Evolutionary conservation across 2,329 filamentous ascomycete genomes (phyloP).

Genomic region (Stromatinia cepivora): DNA sequence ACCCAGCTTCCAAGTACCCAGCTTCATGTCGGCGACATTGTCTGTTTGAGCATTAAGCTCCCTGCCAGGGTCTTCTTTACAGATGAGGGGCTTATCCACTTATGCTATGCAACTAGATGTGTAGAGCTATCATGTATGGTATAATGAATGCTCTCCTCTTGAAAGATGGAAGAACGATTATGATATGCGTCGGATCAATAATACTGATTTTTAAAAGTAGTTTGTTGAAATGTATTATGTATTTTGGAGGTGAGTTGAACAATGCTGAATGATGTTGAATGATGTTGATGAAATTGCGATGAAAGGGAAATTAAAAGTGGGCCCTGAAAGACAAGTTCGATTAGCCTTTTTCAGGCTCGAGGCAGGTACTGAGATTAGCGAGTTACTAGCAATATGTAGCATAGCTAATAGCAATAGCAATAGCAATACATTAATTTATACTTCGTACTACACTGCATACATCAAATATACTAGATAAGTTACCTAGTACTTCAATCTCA

Average conservation of each 20-base stretch:
- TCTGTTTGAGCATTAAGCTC: conserved; percentile 20
- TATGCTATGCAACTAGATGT: conserved; percentile 1
- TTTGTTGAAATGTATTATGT: not conserved
- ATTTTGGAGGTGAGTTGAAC: not conserved
- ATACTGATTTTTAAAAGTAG: not conserved
- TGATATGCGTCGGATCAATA: not conserved
- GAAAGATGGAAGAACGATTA: not conserved
- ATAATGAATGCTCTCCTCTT: not conserved
- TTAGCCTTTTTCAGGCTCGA: not conserved
- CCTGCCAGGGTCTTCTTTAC: conserved; percentile 15
- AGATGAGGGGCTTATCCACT: conserved; percentile 20
- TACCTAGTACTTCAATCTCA: no score
- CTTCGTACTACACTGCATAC: no score
- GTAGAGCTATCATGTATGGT: not conserved
- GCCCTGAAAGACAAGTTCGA: not conserved
- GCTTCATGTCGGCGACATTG: conserved; percentile 21
- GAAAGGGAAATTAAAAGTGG: not conserved
- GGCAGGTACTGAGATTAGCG: conserved; percentile 14
- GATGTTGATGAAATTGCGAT: conserved; percentile 14
- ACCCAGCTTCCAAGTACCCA: conserved; percentile 14
- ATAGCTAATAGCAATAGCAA: not conserved
- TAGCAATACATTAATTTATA: no score
- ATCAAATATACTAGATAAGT: no score
- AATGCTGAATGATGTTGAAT: not conserved
- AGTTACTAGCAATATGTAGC: not conserved